Evolutionary conservation across 495 filamentous ascomycete species (phyloP).

Genomic region (Xanthoparmelia taractica): DNA sequence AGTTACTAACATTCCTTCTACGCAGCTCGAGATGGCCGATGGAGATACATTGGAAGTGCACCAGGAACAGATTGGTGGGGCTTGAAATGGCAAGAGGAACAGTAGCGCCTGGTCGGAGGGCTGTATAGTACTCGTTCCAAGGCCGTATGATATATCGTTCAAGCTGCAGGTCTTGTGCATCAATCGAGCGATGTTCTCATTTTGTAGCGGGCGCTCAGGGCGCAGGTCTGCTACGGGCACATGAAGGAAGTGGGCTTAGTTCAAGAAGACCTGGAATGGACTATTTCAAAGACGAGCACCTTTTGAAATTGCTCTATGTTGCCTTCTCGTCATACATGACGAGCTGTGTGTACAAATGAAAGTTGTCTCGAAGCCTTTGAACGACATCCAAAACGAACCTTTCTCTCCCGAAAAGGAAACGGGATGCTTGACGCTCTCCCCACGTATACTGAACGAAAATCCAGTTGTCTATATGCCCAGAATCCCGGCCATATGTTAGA

Average conservation of each 20-base stretch:
- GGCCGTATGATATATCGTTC: neutral
- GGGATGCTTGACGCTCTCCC: neutral
- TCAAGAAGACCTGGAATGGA: neutral
- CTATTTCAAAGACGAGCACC: neutral
- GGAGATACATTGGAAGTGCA: slow-evolving; percentile 97
- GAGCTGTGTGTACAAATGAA: neutral
- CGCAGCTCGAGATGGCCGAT: slow-evolving; percentile 90
- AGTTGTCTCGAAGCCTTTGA: neutral
- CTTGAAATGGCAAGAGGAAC: slow-evolving; percentile 6
- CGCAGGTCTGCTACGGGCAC: slow-evolving; percentile 1
- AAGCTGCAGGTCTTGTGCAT: neutral
- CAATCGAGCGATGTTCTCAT: neutral
- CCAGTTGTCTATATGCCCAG: neutral
- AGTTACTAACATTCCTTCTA: slow-evolving; percentile 12
- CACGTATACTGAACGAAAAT: neutral
- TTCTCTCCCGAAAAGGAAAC: neutral
- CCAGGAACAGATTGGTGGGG: slow-evolving; percentile 91
- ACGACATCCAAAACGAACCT: neutral
- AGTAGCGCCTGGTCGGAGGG: neutral
- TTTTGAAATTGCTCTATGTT: neutral
- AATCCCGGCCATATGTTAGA: neutral
- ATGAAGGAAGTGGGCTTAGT: neutral
- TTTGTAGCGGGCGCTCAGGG: slow-evolving; percentile 14
- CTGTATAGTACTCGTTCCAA: neutral
- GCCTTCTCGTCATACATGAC: neutral